Evolutionary conservation across 805 yeast genomes (phyloP).

Genomic region (Saccharomyces paradoxus): DNA sequence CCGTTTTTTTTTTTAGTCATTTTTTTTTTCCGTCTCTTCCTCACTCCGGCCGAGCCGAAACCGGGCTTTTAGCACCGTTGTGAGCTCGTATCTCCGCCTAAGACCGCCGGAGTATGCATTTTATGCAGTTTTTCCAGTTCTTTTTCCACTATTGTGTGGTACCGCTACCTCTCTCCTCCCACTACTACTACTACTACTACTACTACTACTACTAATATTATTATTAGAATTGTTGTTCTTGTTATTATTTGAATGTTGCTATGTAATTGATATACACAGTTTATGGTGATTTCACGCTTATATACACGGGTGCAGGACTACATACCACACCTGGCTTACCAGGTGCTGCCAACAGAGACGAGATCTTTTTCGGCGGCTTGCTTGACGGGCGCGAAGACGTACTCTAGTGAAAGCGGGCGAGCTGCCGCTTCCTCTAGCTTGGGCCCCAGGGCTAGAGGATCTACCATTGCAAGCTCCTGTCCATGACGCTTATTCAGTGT

Average conservation of each 20-base stretch:
- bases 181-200: no score
- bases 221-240: no score
- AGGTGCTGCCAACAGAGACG: slow-evolving; percentile 20
- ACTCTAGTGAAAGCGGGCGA: slow-evolving; percentile 4
- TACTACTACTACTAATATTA: background rate
- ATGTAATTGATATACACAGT: background rate
- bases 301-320: background rate
- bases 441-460: slow-evolving; percentile 7
- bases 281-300: background rate
- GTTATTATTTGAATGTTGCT: background rate
- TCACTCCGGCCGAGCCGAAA: background rate
- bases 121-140: background rate
- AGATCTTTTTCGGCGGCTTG: slow-evolving; percentile 10
- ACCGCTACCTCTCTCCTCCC: no score
- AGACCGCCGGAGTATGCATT: background rate
- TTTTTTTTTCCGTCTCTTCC: background rate
- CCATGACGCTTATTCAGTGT: slow-evolving; percentile 9
- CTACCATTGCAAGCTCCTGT: slow-evolving; percentile 7
- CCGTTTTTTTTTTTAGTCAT: background rate
- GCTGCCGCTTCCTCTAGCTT: background rate
- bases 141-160: no score
- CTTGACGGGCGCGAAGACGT: slow-evolving; percentile 16
- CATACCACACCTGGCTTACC: slow-evolving; percentile 6
- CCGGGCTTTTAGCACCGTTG: background rate
- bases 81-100: background rate